Evolutionary conservation across 257 asterid species (phyloP).

Genomic region (Solanum etuberosum): DNA sequence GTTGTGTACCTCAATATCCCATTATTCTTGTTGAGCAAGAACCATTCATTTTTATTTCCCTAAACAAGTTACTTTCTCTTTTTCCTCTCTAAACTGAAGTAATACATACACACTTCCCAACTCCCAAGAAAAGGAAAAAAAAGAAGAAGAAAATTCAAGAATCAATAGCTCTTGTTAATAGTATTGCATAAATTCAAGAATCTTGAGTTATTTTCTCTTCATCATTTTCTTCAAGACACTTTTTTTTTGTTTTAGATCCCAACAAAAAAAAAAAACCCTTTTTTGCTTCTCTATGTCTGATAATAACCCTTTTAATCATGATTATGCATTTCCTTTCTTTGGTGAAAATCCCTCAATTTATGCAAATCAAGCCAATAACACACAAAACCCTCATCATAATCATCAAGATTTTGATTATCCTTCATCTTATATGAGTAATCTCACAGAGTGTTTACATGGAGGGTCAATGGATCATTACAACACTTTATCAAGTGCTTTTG

Average conservation of each 20-base stretch:
- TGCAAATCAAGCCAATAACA: slow-evolving; percentile 14
- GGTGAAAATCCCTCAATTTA: slow-evolving; percentile 21
- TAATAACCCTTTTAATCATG: slow-evolving; percentile 21
- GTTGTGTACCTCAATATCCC: slow-evolving; percentile 5
- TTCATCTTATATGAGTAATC: slow-evolving; percentile 25
- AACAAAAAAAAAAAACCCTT: neutral
- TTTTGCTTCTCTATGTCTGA: slow-evolving; percentile 30
- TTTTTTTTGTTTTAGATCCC: neutral
- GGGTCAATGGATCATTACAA: slow-evolving; percentile 28
- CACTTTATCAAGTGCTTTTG: slow-evolving; percentile 35
- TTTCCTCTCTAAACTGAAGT: neutral
- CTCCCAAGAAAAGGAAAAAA: neutral
- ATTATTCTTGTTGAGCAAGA: neutral
- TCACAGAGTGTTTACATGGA: slow-evolving; percentile 38
- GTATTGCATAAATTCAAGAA: slow-evolving; percentile 5
- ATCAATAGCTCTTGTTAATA: neutral
- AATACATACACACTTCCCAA: neutral
- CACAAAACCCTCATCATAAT: slow-evolving; percentile 16
- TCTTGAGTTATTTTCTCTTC: neutral
- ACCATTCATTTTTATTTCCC: neutral
- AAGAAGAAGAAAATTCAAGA: neutral
- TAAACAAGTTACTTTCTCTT: neutral
- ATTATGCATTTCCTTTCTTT: slow-evolving; percentile 35
- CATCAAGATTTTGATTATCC: slow-evolving; percentile 12
- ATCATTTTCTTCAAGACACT: neutral